phyloP scores from a whole-genome alignment of 2,329 filamentous ascomycete genomes.

The Penicillium sclerotigenum region DNA sequence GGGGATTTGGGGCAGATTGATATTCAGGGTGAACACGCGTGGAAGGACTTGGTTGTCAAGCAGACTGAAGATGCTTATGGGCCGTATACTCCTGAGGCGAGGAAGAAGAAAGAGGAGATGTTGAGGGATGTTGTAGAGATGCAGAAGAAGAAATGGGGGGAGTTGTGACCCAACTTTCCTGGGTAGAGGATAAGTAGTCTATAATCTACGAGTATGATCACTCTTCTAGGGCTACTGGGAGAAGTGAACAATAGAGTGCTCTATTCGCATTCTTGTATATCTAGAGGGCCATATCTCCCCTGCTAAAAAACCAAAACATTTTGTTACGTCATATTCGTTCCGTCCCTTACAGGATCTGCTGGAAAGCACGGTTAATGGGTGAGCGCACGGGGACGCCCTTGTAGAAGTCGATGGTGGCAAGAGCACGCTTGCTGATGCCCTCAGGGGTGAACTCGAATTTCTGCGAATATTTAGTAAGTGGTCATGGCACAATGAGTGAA shows the following conservation, averaged over 20 bases:
- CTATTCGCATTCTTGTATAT: constrained; percentile 27
- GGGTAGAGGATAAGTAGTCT: neutral
- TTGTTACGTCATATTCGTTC: constrained; percentile 17
- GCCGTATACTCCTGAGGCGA: constrained; percentile 15
- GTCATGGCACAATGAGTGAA: neutral
- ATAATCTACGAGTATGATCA: neutral
- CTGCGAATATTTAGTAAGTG: constrained; percentile 44
- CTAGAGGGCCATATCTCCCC: constrained; percentile 26
- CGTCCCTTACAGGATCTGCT: constrained; percentile 77
- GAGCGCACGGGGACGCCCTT: constrained; percentile 93
- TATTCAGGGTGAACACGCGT: constrained; percentile 42
- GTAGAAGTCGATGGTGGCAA: constrained; percentile 94
- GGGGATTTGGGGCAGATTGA: constrained; percentile 43
- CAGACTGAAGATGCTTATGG: constrained; percentile 51
- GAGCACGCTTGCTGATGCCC: constrained; percentile 90
- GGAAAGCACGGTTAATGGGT: constrained; percentile 94
- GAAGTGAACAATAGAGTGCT: constrained; percentile 9
- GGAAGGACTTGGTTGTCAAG: constrained; percentile 47
- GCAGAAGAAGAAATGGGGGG: constrained; percentile 16
- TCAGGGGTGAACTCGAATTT: constrained; percentile 99
- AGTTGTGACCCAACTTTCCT: neutral
- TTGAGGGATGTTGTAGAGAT: constrained; percentile 25
- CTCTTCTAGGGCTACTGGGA: neutral
- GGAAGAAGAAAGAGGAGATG: constrained; percentile 27
- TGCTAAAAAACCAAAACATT: constrained; percentile 28